Conservation (phyloP, 2,329 filamentous ascomycete species). For the Hypoxylon sp. region DNA sequence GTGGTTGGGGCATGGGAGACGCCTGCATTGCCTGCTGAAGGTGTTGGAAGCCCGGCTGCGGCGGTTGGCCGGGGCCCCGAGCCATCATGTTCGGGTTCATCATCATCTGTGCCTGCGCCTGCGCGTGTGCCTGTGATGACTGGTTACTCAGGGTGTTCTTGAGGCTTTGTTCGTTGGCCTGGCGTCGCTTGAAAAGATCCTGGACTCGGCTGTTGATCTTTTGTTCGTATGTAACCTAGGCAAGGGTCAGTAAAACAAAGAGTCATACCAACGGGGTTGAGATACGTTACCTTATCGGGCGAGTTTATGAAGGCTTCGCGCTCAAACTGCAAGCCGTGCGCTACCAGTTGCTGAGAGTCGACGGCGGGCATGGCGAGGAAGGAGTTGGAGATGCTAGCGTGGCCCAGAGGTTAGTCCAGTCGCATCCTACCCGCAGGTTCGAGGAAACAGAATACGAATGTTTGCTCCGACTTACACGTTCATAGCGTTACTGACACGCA, state of each 20-base stretch:
- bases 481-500: constrained; percentile 47
- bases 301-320: constrained; percentile 56
- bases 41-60: constrained; percentile 64
- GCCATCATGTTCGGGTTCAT: constrained; percentile 64
- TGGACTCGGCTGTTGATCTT: constrained; percentile 55
- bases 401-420: constrained; percentile 20
- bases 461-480: constrained; percentile 46
- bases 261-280: neutral
- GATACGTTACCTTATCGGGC: constrained; percentile 56
- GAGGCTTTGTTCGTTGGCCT: constrained; percentile 58
- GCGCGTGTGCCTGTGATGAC: constrained; percentile 49
- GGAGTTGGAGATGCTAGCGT: constrained; percentile 59
- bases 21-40: constrained; percentile 67
- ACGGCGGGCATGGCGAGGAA: constrained; percentile 54
- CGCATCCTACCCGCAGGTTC: neutral
- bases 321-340: constrained; percentile 57
- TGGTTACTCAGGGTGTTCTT: constrained; percentile 59
- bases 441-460: neutral
- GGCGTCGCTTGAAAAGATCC: constrained; percentile 60
- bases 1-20: constrained; percentile 59
- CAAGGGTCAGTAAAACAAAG: constrained; percentile 27
- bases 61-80: constrained; percentile 58
- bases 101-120: constrained; percentile 53
- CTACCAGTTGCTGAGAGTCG: constrained; percentile 53
- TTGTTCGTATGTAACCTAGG: constrained; percentile 59